phyloP scores from a whole-genome alignment of 768 basidiomycete genomes.

The Sarcomyxa edulis region DNA sequence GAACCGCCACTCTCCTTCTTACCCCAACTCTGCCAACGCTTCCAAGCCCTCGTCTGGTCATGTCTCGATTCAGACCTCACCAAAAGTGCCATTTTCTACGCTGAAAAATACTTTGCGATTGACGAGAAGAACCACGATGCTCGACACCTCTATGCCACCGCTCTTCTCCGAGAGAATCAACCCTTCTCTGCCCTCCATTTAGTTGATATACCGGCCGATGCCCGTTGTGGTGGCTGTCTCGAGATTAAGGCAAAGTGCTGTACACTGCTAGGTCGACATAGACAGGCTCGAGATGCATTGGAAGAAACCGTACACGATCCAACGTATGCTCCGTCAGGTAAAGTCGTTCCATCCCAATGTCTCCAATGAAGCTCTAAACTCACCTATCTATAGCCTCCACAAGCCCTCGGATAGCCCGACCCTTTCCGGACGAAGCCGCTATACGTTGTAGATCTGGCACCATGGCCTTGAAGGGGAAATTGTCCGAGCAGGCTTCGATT shows the following conservation, averaged over 20 bases:
- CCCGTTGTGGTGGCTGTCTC: slow-evolving; percentile 67
- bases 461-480: slow-evolving; percentile 75
- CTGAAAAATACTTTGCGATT: slow-evolving; percentile 76
- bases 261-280: slow-evolving; percentile 62
- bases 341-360: too few species aligned
- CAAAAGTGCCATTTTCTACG: slow-evolving; percentile 83
- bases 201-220: slow-evolving; percentile 56
- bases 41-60: slow-evolving; percentile 72
- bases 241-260: slow-evolving; percentile 80
- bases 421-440: slow-evolving; percentile 69
- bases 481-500: slow-evolving; percentile 63
- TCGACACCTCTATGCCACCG: slow-evolving; percentile 78
- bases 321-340: slow-evolving; percentile 52
- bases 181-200: slow-evolving; percentile 71
- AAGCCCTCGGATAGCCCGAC: slow-evolving; percentile 43
- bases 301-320: slow-evolving; percentile 54
- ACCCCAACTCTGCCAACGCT: slow-evolving; percentile 61
- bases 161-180: slow-evolving; percentile 65
- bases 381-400: slow-evolving; percentile 43
- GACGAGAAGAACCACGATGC: slow-evolving; percentile 73
- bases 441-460: slow-evolving; percentile 73
- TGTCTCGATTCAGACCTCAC: slow-evolving; percentile 78
- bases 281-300: slow-evolving; percentile 71
- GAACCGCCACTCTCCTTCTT: slow-evolving; percentile 45
- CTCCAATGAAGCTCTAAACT: background rate